Evolutionary conservation across 1,284 basidiomycete genomes (phyloP), one percentile per base, ranked within the genome.

Genomic region (Moesziomyces globuligerus): DNA sequence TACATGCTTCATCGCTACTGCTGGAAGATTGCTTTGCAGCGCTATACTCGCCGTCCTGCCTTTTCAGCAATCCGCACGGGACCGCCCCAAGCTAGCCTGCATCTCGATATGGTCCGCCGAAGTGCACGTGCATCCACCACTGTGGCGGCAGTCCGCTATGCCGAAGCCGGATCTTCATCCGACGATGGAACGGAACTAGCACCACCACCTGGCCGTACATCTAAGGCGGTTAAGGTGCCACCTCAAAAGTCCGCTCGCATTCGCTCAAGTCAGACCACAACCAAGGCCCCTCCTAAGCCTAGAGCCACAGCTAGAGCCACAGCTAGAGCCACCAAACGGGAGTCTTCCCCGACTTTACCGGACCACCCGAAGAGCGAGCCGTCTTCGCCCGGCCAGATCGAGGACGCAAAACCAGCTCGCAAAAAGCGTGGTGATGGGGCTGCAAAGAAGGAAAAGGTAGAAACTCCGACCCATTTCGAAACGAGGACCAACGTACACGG

Each of bases 401-500:
- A 64, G 28, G 52, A 52, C 1, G 20, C 42, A 8, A 54, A 61
- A 38, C 42, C 42, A 4, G 29, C 41, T 11, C 48, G 55, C n/a
- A 49, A 45, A 42, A 70, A 64, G 40, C 43, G 49, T 4, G 52
- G 59, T 6, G 54, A 59, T 13, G 32, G 32, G 37, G 55, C 50
- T 25, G 45, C 58, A 15, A 62, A 59, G 32, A 64, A 64, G 46
- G 55, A 51, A 20, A 64, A 60, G n/a, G 56, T 64, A 11, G 67
- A 70, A 17, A 18, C 60, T 4, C 51, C 52, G 0, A 71, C 68
- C 1, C 62, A 66, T 21, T 65, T 65, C 23, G 68, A 71, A 24
- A 71, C 58, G 1, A 50, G 58, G 23, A 32, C 42, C 50, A 71
- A 66, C 41, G 62, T 71, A 3, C 62, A 74, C 18, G 71, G 62